Evolutionary conservation across 257 asterid genomes (phyloP), one percentile per base, ranked within the genome.

Genomic region (Fraxinus pennsylvanica): DNA sequence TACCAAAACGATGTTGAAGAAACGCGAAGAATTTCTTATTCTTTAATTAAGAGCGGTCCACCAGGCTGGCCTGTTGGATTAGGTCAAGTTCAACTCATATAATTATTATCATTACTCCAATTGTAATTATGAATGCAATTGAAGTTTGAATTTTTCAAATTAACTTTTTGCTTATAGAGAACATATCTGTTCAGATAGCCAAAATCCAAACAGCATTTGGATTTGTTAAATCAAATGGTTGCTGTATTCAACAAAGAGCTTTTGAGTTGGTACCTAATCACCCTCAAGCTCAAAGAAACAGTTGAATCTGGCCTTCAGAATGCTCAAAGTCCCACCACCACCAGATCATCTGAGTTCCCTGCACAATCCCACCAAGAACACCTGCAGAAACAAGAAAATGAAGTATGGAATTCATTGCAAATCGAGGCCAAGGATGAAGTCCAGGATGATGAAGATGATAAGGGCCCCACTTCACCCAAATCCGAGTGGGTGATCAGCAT

Each of bases 241-340:
- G 96, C 93, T 57, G 94, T 92, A 5, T 92, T 91, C 92, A 91
- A 91, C 92, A 94, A 92, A 80, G 94, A 94, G 80, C 91, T 92
- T 27, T 79, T 94, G 80, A 92, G 97, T 78, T 91, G 97, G 98
- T 94, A 92, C 82, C 96, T 94, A 25, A 90, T 92, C 80, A 85
- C 97, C 70, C 87, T 94, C 76, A 92, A 92, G 77, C 95, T 94
- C 87, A 94, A 94, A 17, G 93, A 92, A 88, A 81, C 94, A 27
- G 89, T 92, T 3, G 97, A 85, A 85, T 84, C 88, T 38, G 92
- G 96, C 21, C 74, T 78, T 33, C 91, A 86, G 33, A 81, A 85
- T 50, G 80, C 80, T 29, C 87, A 85, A 72, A 76, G 75, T 76
- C 85, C 67, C 12, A 65, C 81, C 9, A 68, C 52, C 67, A 65